phyloP scores from a whole-genome alignment of 208 protist species.

The Crithidia fasciculata region DNA sequence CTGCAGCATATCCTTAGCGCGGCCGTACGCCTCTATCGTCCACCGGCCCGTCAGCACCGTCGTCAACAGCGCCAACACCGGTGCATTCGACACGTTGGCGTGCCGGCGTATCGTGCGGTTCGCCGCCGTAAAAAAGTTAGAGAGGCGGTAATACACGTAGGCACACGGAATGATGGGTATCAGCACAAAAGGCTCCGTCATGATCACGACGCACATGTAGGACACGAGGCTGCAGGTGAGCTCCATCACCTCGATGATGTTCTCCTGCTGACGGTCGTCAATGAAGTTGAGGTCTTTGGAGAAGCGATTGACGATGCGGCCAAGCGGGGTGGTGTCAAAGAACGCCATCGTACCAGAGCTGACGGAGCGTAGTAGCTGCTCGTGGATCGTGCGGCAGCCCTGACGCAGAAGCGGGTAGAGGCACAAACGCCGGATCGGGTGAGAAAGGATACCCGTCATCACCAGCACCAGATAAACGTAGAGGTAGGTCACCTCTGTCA shows the following conservation, averaged over 20 bases:
- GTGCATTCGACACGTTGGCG: constrained; percentile 73
- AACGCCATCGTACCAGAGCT: no score
- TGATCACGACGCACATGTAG: constrained; percentile 45
- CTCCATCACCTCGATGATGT: constrained; percentile 35
- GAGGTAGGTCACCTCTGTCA: background rate
- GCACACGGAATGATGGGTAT: constrained; percentile 53
- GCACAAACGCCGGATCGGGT: no score
- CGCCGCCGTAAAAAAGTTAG: constrained; percentile 63
- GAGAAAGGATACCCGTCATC: no score
- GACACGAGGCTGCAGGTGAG: constrained; percentile 43
- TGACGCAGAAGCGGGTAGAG: no score
- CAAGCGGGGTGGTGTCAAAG: no score
- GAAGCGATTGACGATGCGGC: constrained; percentile 54
- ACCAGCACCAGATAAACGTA: background rate
- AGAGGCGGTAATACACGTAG: constrained; percentile 70
- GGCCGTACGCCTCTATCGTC: constrained; percentile 89
- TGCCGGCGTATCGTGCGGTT: constrained; percentile 88
- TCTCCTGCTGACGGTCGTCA: constrained; percentile 55
- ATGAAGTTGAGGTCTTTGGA: constrained; percentile 86
- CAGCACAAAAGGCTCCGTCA: constrained; percentile 50
- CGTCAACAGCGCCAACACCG: constrained; percentile 77
- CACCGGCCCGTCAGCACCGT: constrained; percentile 66
- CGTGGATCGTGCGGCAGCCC: no score
- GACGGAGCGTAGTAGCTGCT: no score
- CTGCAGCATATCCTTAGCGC: constrained; percentile 60